A percentile compares a stretch with the other conserved stretches of the same genome.
Conservation (phyloP, 2,329 filamentous ascomycete species). For the Sporothrix brunneoviolacea region DNA sequence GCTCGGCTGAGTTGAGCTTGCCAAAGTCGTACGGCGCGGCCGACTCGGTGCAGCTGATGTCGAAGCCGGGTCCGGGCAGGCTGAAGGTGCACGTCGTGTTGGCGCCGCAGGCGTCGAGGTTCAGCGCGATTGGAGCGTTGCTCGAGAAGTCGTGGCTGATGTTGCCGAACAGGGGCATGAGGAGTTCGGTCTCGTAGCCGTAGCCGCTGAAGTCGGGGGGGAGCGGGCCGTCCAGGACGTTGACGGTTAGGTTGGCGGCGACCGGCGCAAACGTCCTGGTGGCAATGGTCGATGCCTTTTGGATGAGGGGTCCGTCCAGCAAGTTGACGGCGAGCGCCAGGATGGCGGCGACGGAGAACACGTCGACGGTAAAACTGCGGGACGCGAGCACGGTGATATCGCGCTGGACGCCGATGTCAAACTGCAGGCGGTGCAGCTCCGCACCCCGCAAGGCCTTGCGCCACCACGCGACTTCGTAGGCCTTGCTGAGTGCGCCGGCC, state of each 20-base stretch:
- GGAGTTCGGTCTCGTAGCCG: not conserved
- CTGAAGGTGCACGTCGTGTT: slow-evolving; percentile 3
- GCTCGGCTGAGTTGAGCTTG: not conserved
- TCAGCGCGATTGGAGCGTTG: not conserved
- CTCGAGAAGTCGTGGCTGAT: slow-evolving; percentile 1
- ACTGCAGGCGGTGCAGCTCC: slow-evolving; percentile 6
- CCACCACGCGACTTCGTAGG: slow-evolving; percentile 8
- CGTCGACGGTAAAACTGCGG: not conserved
- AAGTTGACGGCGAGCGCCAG: not conserved
- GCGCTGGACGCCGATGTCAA: slow-evolving; percentile 3
- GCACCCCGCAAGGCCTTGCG: slow-evolving; percentile 5
- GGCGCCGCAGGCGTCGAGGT: not conserved
- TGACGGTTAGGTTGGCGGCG: not conserved
- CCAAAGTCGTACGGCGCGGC: not conserved
- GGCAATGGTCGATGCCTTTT: slow-evolving; percentile 4
- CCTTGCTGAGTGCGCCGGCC: not conserved
- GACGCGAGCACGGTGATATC: not conserved
- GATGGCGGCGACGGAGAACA: not conserved
- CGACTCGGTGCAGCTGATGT: slow-evolving; percentile 3
- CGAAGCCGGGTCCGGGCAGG: slow-evolving; percentile 3
- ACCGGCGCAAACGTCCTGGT: not conserved
- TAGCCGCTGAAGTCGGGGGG: slow-evolving; percentile 7
- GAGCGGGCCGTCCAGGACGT: not conserved
- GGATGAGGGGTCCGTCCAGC: slow-evolving; percentile 7
- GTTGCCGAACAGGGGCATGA: slow-evolving; percentile 1